Percentiles rank a stretch among this genome's conserved stretches.
Conservation (phyloP, 108 stramenopile genomes). For the Fragilaria radians region DNA sequence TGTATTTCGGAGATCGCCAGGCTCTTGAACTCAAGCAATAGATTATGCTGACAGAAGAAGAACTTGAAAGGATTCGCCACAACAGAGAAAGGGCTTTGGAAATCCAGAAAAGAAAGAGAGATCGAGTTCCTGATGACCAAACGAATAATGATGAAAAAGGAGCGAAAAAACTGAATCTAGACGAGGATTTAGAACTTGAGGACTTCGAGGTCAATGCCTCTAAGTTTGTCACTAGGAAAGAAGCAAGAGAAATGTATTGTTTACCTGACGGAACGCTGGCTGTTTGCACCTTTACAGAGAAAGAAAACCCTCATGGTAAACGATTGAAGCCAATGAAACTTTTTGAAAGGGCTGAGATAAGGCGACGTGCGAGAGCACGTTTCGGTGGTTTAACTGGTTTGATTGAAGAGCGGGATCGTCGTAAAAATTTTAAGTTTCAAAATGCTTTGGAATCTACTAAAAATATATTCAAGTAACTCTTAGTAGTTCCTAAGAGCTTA, state of each 20-base stretch:
- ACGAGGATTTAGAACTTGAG: constrained; percentile 30
- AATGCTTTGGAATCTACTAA: constrained; percentile 57
- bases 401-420: constrained; percentile 45
- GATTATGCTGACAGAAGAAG: constrained; percentile 58
- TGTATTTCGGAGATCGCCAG: constrained; percentile 53
- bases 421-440: constrained; percentile 45
- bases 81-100: constrained; percentile 67
- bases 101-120: constrained; percentile 38
- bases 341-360: constrained; percentile 56
- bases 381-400: constrained; percentile 70
- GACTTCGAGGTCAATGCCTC: constrained; percentile 71
- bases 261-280: constrained; percentile 75
- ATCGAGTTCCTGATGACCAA: constrained; percentile 19
- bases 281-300: constrained; percentile 48
- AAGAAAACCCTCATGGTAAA: constrained; percentile 58
- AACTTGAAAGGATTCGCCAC: constrained; percentile 57
- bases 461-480: constrained; percentile 41
- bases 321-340: constrained; percentile 70
- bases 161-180: constrained; percentile 4
- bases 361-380: constrained; percentile 53
- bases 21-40: not conserved
- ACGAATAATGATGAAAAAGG: constrained; percentile 4
- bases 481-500: not conserved
- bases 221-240: constrained; percentile 54
- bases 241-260: constrained; percentile 65